These are phyloP conservation scores for Gracilaria vermiculophylla DNA, from an alignment of 23 red algal genomes.

Conservation along the genomic window DNA sequence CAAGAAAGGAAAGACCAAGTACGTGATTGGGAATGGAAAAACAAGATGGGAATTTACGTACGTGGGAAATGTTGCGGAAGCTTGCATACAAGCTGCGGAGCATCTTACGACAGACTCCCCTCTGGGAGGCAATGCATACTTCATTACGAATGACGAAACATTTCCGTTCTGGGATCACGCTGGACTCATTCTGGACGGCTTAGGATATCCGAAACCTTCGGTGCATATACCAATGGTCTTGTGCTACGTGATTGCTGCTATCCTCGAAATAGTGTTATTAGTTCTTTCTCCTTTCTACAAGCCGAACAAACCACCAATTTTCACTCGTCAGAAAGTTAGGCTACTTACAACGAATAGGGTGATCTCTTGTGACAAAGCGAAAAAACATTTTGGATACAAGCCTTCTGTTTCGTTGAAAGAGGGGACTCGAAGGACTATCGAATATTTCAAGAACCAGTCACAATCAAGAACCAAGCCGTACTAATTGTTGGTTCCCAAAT, in stretches of 20 bases:
- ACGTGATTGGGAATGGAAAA: conserved; percentile 82
- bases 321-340: conserved; percentile 71
- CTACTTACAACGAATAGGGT: conserved; percentile 71
- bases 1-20: conserved; percentile 70
- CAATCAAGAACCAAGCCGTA: background rate
- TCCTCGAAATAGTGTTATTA: conserved; percentile 51
- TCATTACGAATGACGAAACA: conserved; percentile 92
- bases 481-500: background rate
- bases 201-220: conserved; percentile 75
- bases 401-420: conserved; percentile 79
- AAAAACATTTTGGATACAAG: conserved; percentile 80
- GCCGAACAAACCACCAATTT: conserved; percentile 51
- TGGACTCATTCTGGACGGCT: conserved; percentile 61
- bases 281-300: conserved; percentile 58
- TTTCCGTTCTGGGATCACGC: conserved; percentile 82
- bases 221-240: conserved; percentile 64
- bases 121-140: conserved; percentile 78
- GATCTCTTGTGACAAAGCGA: conserved; percentile 83
- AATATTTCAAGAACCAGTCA: conserved; percentile 43
- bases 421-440: conserved; percentile 70
- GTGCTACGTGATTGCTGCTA: conserved; percentile 57
- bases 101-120: conserved; percentile 29
- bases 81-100: conserved; percentile 69
- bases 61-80: conserved; percentile 80
- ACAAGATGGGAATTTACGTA: conserved; percentile 92